Evolutionary conservation across 2,329 filamentous ascomycete species (phyloP), one percentile per base, ranked within the genome.

Genomic region (Capronia epimyces): DNA sequence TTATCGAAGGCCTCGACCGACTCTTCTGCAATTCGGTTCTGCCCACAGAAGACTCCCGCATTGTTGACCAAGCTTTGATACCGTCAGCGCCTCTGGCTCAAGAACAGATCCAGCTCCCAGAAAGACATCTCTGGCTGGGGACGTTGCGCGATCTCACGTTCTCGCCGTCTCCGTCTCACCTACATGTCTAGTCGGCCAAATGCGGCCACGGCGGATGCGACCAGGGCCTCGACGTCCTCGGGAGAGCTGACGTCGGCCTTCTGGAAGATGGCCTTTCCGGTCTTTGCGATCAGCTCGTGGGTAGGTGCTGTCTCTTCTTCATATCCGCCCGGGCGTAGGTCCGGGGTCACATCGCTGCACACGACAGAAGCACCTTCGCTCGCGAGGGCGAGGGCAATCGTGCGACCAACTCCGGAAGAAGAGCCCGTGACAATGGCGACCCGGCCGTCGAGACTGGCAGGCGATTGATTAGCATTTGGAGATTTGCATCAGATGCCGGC

Each of bases 11-110:
- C 89, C 62, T 81, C 83, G 12, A 15, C 13, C 7, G 50, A 43
- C 36, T 50, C 50, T 24, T 53, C 20, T 3, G 22, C 16, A 27
- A 40, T 39, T 36, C 41, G 16, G 4, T 13, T 21, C 40, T 21
- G 32, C 10, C 49, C 50, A 8, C 13, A 13, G 4, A 47, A 46
- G 69, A 95, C 95, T 49, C 90, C 89, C 20, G 90, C 89, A 69
- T 95, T 95, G 81, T 96, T 96, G 81, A 95, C 95, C 63, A 95
- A 87, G 64, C 32, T 36, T n/a, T n/a, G 6, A 36, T 13, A n/a
- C 32, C 32, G 25, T 27, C 10, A 27, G 25, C 25, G 10, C 10
- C 25, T n/a, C n/a, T n/a, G n/a, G n/a, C n/a, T n/a, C n/a, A n/a
- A n/a, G n/a, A n/a, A n/a, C n/a, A n/a, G n/a, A n/a, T n/a, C n/a